These are phyloP conservation scores for Verbascum thapsus DNA, from an alignment of 257 asterid genomes.

Conservation along the genomic window DNA sequence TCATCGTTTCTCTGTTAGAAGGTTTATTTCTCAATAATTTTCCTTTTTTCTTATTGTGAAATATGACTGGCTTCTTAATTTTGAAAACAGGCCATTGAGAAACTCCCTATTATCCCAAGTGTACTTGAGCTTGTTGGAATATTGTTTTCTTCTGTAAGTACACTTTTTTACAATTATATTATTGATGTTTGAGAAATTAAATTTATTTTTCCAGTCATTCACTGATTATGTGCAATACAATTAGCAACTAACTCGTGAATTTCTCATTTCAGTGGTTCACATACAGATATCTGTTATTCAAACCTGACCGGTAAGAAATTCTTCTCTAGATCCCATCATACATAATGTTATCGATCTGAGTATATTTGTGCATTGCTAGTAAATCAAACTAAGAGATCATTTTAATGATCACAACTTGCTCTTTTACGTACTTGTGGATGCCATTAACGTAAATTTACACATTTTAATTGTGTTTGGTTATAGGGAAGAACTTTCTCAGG, in stretches of 20 bases:
- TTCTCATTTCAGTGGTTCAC: slow-evolving; percentile 76
- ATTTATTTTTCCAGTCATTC: slow-evolving; percentile 5
- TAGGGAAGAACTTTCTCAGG: slow-evolving; percentile 67
- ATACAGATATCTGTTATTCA: slow-evolving; percentile 87
- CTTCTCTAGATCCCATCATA: neutral
- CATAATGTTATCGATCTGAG: slow-evolving; percentile 4
- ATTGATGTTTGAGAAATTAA: slow-evolving; percentile 7
- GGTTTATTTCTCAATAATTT: neutral
- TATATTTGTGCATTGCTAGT: neutral
- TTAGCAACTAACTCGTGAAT: slow-evolving; percentile 24
- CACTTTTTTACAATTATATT: neutral
- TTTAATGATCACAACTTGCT: too few species aligned
- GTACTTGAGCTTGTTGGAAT: slow-evolving; percentile 76
- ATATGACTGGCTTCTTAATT: slow-evolving; percentile 25
- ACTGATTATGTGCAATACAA: neutral
- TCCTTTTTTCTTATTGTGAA: neutral
- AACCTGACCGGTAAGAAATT: slow-evolving; percentile 75
- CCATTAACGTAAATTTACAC: neutral
- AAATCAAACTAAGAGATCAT: neutral
- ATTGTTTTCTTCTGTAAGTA: slow-evolving; percentile 77
- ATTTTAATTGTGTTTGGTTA: neutral
- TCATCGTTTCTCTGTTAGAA: neutral
- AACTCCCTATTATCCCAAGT: slow-evolving; percentile 71
- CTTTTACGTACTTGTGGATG: neutral
- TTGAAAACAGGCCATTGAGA: slow-evolving; percentile 67